A percentile compares a stretch with the other conserved stretches of the same genome.
Evolutionary conservation across 441 rosid genomes (phyloP).

Genomic region (Kokia cookei): DNA sequence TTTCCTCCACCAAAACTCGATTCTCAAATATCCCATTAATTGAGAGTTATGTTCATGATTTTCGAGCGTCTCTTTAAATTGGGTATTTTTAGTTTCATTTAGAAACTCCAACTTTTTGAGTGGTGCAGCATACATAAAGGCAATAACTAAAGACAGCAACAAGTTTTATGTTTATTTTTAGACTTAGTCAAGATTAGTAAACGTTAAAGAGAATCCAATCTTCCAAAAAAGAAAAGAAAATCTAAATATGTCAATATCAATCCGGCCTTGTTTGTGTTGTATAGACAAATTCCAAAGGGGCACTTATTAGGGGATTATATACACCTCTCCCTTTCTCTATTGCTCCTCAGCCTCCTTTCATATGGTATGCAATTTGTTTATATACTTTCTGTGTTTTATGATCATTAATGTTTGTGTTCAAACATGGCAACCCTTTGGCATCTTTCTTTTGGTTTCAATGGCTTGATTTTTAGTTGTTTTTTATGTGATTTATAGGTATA

Average conservation of each 20-base stretch:
- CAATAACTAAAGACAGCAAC: background rate
- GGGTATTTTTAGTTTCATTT: background rate
- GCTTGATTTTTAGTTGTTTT: background rate
- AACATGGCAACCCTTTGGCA: background rate
- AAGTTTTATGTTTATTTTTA: no score
- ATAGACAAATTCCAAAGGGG: background rate
- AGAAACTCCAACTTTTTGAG: background rate
- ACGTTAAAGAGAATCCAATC: background rate
- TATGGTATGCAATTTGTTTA: slow-evolving; percentile 10
- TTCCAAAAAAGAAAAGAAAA: background rate
- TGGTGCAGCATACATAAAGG: slow-evolving; percentile 39
- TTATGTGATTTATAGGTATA: background rate
- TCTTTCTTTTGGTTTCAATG: background rate
- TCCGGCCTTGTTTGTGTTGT: background rate
- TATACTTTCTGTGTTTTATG: no score
- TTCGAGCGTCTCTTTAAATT: background rate
- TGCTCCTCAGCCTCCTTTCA: slow-evolving; percentile 12
- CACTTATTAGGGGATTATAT: slow-evolving; percentile 11
- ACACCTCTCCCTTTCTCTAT: slow-evolving; percentile 4
- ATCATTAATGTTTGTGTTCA: background rate
- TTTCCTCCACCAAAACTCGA: background rate
- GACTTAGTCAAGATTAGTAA: slow-evolving; percentile 2
- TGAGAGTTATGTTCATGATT: no score
- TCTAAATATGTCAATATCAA: slow-evolving; percentile 8
- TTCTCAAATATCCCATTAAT: no score